Evolutionary conservation across 768 basidiomycete species (phyloP), one percentile per base, ranked within the genome.

Genomic region (Hypsizygus marmoreus): DNA sequence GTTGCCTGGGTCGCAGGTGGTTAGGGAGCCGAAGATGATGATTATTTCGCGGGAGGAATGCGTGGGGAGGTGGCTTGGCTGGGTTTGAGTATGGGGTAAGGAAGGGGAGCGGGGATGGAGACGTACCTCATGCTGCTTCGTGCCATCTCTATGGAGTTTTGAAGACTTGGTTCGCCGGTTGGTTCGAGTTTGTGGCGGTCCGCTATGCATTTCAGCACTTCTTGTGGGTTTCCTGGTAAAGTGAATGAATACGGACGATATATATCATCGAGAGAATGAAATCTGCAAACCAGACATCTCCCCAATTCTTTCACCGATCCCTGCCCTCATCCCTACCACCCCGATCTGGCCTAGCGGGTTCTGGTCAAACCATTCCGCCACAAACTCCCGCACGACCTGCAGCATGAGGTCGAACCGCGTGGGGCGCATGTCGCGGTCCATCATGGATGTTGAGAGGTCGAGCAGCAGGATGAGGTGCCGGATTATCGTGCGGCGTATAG

Each of bases 281-380:
- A 36, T 10, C 20, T 24, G 56, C 80, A 37, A 59, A 92, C 95
- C 95, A 56, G 94, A 90, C 85, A 99, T 90, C 49, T 93, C 89
- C 2, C 91, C 82, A 31, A 98, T 71, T 3, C 91, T 81, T 65
- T 98, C 97, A 0, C 93, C 94, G 17, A 97, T 65, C 0, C 97
- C 92, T 25, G 90, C 82, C 17, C 94, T 75, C 81, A 98, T 92
- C 4, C 91, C 92, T 13, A 98, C 91, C 23, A 98, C 72, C 1
- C 94, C 95, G 53, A 99, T 91, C 67, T 98, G 97, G 16, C 95
- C 95, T 10, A 99, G 75, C 1, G 97, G 97, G 60, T 99, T 99
- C 70, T 98, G 97, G 68, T 99, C 97, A 65, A 98, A 99, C 95
- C 95, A 99, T 64, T 99, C 97, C 6, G 79, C 73, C 22, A 98